Evolutionary conservation across 2,329 filamentous ascomycete genomes (phyloP), one percentile per base, ranked within the genome.

Genomic region (Botrytis tulipae): DNA sequence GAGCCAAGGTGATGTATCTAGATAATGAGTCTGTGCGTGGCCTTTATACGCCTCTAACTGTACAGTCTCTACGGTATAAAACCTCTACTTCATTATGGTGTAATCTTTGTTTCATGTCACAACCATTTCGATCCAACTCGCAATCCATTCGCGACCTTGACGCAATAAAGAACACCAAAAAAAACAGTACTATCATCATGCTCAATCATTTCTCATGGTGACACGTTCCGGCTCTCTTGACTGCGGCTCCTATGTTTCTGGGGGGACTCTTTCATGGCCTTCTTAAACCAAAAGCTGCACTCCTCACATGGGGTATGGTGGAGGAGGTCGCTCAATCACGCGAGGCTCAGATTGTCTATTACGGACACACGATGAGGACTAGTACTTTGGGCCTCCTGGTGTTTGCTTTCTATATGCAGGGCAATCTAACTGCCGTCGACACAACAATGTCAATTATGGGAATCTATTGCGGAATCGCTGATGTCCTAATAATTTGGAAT

Each of bases 321-420:
- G 46, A 59, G n/a, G 22, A 69, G 25, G 40, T 32, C 4, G 22
- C 20, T 20, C 29, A 22, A 16, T 68, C 46, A 4, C 44, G 32
- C 14, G 65, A 68, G 29, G 65, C 65, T 35, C 44, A 57, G 22
- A 57, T 57, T 20, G 46, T 68, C n/a, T 68, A 40, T 22, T 57
- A 57, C 44, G 46, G 48, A 6, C 66, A 59, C 57, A 42, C 66
- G 8, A 69, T 69, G 35, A 69, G 66, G 59, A 69, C 48, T n/a
- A 69, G 51, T 16, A 69, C 66, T 3, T 32, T 69, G n/a, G 37
- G 51, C 20, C 66, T 69, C 20, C 20, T 69, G 16, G 14, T 59
- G 3, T 29, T 69, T 22, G 12, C 14, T 16, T 42, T 69, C 29
- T 69, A 69, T n/a, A 4, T 32, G 0, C 48, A 44, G 37, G 35